Evolutionary conservation across 768 basidiomycete species (phyloP).

Genomic region (Pisolithus microcarpus): DNA sequence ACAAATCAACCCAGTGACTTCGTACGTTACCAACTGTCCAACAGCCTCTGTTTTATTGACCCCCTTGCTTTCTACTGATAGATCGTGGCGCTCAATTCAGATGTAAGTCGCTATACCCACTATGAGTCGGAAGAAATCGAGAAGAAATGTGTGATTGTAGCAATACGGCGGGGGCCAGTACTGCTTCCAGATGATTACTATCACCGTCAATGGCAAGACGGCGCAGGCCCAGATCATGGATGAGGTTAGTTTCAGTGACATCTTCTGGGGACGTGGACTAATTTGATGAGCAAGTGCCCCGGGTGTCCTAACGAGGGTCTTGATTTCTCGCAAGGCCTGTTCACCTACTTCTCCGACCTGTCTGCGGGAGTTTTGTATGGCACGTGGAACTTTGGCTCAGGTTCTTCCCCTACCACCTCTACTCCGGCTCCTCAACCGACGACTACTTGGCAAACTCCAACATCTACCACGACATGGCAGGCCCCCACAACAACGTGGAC

Average conservation of each 20-base stretch:
- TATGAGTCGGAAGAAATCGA: background rate
- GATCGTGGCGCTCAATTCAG: constrained; percentile 46
- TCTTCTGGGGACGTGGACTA: background rate
- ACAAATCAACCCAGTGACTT: constrained; percentile 25
- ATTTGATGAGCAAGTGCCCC: constrained; percentile 44
- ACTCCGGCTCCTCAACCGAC: constrained; percentile 9
- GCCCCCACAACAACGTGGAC: constrained; percentile 5
- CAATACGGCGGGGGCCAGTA: constrained; percentile 48
- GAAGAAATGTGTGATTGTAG: constrained; percentile 27
- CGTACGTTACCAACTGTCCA: constrained; percentile 17
- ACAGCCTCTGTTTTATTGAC: constrained; percentile 2
- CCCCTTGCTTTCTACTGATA: constrained; percentile 12
- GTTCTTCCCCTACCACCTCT: constrained; percentile 16
- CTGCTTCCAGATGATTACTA: constrained; percentile 58
- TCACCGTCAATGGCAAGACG: constrained; percentile 52
- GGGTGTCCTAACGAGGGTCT: constrained; percentile 60
- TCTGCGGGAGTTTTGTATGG: constrained; percentile 51
- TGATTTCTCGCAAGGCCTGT: constrained; percentile 63
- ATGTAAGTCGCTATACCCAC: constrained; percentile 9
- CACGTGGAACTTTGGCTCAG: constrained; percentile 43
- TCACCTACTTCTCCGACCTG: constrained; percentile 47
- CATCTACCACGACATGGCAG: constrained; percentile 10
- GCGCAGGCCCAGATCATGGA: constrained; percentile 56
- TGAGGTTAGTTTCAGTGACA: constrained; percentile 32
- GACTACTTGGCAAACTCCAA: constrained; percentile 14